Conservation (phyloP, 83 land plant genomes). For the Isoetes engelmannii region DNA sequence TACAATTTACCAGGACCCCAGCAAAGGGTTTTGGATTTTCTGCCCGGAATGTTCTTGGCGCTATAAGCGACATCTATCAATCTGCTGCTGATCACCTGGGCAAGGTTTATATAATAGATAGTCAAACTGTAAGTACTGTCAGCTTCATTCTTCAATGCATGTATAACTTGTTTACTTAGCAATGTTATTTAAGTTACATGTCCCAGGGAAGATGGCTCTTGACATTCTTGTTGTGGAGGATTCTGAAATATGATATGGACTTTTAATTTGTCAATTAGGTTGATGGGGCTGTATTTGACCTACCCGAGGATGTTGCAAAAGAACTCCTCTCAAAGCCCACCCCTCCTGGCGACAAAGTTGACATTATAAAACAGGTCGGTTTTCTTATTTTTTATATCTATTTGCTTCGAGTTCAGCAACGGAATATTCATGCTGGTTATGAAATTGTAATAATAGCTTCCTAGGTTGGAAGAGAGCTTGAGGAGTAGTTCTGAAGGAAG, state of each 20-base stretch:
- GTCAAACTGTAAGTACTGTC: conserved; percentile 41
- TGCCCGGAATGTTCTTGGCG: conserved; percentile 70
- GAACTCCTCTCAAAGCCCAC: conserved; percentile 59
- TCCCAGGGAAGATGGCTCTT: too few relatives aligned
- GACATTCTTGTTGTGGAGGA: too few relatives aligned
- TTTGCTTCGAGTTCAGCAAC: not conserved
- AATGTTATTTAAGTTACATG: too few relatives aligned
- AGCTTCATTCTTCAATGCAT: too few relatives aligned
- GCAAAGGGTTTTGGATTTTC: conserved; percentile 43
- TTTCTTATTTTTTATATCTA: not conserved
- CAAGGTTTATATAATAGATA: conserved; percentile 64
- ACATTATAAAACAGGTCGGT: conserved; percentile 16
- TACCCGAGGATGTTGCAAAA: conserved; percentile 88
- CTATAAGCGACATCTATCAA: conserved; percentile 60
- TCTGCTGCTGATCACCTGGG: conserved; percentile 86
- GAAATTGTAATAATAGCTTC: conserved; percentile 13
- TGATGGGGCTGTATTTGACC: conserved; percentile 92
- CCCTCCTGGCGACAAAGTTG: conserved; percentile 57
- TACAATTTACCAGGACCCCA: conserved; percentile 61
- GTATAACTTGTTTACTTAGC: not conserved
- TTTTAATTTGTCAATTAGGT: conserved; percentile 27
- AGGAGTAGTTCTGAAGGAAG: not conserved
- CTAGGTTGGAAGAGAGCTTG: conserved; percentile 16
- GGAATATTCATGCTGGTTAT: not conserved
- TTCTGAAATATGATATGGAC: too few relatives aligned